Percentiles rank a stretch among this genome's conserved stretches.
phyloP scores from a whole-genome alignment of 129 eudicot species.

The Lactuca saligna region DNA sequence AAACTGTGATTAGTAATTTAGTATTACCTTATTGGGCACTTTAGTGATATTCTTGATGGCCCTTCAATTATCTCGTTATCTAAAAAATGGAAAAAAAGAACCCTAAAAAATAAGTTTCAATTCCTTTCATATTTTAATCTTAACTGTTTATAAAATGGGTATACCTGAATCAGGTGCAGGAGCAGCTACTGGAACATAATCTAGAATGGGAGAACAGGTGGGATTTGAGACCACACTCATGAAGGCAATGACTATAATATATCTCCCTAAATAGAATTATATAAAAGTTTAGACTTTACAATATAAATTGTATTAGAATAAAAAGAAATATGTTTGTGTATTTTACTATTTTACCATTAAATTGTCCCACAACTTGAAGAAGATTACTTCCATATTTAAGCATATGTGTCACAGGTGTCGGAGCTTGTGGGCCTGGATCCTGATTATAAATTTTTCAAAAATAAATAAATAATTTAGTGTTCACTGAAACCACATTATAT shows the following conservation, averaged over 20 bases:
- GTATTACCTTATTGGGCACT: conserved; percentile 82
- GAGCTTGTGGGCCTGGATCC: conserved; percentile 87
- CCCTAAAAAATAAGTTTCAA: background rate
- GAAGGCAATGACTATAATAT: conserved; percentile 55
- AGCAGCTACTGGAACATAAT: conserved; percentile 57
- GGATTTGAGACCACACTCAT: conserved; percentile 51
- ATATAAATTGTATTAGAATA: background rate
- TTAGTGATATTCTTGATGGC: conserved; percentile 70
- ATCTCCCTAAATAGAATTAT: conserved; percentile 44
- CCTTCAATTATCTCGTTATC: conserved; percentile 86
- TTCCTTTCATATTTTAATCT: background rate
- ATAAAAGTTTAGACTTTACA: conserved; percentile 10
- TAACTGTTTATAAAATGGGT: background rate
- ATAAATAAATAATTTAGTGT: conserved; percentile 25
- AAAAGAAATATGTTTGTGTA: background rate
- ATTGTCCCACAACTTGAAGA: conserved; percentile 84
- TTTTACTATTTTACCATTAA: conserved; percentile 56
- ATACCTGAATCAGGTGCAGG: conserved; percentile 58
- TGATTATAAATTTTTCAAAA: conserved; percentile 21
- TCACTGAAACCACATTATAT: conserved; percentile 14
- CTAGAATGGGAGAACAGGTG: conserved; percentile 40
- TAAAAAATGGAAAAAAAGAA: conserved; percentile 21
- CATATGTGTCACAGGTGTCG: conserved; percentile 60
- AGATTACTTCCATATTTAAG: conserved; percentile 87
- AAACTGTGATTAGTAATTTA: conserved; percentile 8